Evolutionary conservation across 1,284 basidiomycete genomes (phyloP).

Genomic region (Rhodotorula mucilaginosa): DNA sequence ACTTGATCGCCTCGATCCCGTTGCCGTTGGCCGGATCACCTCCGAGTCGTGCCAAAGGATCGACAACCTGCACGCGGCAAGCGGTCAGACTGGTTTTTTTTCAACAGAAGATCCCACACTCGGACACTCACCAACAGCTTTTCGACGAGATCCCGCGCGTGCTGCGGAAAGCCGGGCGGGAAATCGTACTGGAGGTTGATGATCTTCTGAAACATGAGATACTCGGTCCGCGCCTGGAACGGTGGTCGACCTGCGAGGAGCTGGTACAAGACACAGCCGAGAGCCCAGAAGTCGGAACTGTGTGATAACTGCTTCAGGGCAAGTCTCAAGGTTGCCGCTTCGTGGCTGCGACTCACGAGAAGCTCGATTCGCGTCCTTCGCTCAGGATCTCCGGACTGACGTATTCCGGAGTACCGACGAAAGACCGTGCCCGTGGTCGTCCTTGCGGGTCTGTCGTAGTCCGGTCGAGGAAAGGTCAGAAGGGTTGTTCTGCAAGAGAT

Average conservation of each 20-base stretch:
- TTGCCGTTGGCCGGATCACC: constrained; percentile 54
- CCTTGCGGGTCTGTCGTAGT: constrained; percentile 38
- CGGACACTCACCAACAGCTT: constrained; percentile 48
- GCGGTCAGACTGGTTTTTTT: too few relatives aligned
- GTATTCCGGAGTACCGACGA: constrained; percentile 96
- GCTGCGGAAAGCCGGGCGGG: constrained; percentile 53
- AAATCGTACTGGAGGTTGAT: constrained; percentile 54
- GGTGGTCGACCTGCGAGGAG: constrained; percentile 57
- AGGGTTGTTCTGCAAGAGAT: too few relatives aligned
- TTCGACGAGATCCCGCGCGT: constrained; percentile 53
- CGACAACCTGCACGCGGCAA: constrained; percentile 55
- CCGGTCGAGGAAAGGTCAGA: too few relatives aligned
- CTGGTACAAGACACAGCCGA: constrained; percentile 58
- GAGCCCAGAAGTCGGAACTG: constrained; percentile 58
- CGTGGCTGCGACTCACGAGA: constrained; percentile 23
- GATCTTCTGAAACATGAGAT: constrained; percentile 60
- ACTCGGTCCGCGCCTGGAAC: constrained; percentile 59
- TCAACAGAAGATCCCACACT: too few relatives aligned
- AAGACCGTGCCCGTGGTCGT: constrained; percentile 55
- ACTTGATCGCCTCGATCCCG: constrained; percentile 60
- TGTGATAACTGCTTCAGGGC: neutral
- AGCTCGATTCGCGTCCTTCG: constrained; percentile 57
- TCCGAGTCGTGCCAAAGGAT: constrained; percentile 66
- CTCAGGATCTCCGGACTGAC: constrained; percentile 86
- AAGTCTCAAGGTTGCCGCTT: neutral